phyloP scores from a whole-genome alignment of 768 basidiomycete genomes.

The Mycena amicta region DNA sequence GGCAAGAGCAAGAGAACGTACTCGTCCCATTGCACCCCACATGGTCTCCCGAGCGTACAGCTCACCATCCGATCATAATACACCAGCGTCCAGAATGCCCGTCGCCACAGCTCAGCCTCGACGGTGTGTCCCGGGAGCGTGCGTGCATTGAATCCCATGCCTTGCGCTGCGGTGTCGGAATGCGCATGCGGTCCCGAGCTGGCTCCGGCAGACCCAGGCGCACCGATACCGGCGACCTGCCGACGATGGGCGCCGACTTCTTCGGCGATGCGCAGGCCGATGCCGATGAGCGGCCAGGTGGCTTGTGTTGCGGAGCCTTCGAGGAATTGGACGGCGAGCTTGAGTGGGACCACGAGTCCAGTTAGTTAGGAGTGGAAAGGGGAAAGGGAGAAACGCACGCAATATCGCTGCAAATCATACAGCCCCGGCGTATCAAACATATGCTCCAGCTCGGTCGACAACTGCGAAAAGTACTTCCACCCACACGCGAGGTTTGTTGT shows the following conservation, averaged over 20 bases:
- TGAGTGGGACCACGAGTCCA: constrained; percentile 56
- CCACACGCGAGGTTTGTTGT: constrained; percentile 42
- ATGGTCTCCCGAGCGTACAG: constrained; percentile 62
- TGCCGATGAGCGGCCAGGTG: constrained; percentile 68
- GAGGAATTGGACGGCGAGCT: constrained; percentile 58
- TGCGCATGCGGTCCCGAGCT: background rate
- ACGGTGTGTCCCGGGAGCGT: constrained; percentile 33
- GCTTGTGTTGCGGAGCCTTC: constrained; percentile 61
- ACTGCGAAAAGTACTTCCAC: constrained; percentile 70
- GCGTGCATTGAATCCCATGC: too few relatives aligned
- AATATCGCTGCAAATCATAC: constrained; percentile 74
- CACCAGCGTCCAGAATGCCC: constrained; percentile 54
- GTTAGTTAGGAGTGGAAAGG: background rate
- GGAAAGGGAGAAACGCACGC: constrained; percentile 30
- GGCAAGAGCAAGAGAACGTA: constrained; percentile 33
- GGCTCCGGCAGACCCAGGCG: background rate
- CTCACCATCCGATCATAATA: constrained; percentile 51
- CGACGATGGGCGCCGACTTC: constrained; percentile 72
- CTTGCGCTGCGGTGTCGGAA: background rate
- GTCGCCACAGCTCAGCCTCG: constrained; percentile 75
- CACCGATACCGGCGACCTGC: constrained; percentile 27
- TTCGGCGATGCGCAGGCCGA: constrained; percentile 31
- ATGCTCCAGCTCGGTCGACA: constrained; percentile 62
- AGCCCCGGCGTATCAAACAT: constrained; percentile 64
- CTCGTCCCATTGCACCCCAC: constrained; percentile 75